Base-by-base conservation (phyloP, 805 yeast species). In the Zygosaccharomyces kombuchaensis region DNA sequence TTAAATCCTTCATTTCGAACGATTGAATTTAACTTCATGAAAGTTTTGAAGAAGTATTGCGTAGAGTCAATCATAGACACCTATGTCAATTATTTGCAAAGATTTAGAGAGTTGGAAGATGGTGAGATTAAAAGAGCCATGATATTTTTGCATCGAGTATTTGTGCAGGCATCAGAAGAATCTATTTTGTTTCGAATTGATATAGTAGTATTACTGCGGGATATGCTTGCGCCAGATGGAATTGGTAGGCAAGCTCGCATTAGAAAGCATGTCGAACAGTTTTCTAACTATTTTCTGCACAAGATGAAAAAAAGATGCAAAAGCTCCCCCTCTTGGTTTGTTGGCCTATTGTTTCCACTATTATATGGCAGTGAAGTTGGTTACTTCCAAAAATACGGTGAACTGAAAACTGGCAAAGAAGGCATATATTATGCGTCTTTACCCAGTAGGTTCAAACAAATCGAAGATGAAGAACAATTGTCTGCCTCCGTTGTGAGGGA, bases 271-370 rank as follows among this genome's bases (percentile, higher is more conserved):
- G 75, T 84, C 9, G 82, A 80, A 30, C 77, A 80, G 37, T 81
- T 91, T 54, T 67, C 85, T 29, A 71, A 73, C 17, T 80, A 82
- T 54, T 88, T 74, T 54, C 78, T 87, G 78, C 74, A 76, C 44
- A 76, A 76, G 51, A 71, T 81, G 55, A 77, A 69, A 38, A 67
- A 64, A 58, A 74, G 67, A 48, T 69, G 73, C 46, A 71, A 65
- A 17, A 72, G 61, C 54, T 75, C 81, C 51, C 90, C 77, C 39
- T 69, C 74, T 44, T 74, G 74, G 56, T 80, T 63, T 51, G 68
- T 77, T 5, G 96, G 88, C 57, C 56, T 91, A 3, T 66, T 88
- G 42, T 87, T 87, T 59, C 77, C 85, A 36, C 70, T 82, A 54
- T 51, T 70, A 50, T 77, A 60, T 64, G 79, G 70, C 57, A 67